A percentile compares a stretch with the other conserved stretches of the same genome.
Conservation (phyloP, 192 early-diverging fungal genomes). For the Thamnidium elegans region DNA sequence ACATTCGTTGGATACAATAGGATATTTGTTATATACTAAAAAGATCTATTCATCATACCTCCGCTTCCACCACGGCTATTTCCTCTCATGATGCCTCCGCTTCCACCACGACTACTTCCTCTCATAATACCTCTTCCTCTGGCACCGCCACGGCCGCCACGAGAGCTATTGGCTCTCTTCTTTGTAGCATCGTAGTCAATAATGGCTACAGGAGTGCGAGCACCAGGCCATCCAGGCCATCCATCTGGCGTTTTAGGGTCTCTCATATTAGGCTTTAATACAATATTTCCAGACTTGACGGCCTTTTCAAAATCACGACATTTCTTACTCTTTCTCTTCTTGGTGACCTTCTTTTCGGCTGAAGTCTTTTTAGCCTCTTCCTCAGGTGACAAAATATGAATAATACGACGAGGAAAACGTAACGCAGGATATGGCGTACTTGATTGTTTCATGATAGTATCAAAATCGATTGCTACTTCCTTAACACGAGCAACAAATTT, state of each 20-base stretch:
- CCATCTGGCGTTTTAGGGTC: conserved; percentile 24
- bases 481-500: conserved; percentile 13
- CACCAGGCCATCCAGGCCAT: conserved; percentile 37
- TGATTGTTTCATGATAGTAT: conserved; percentile 31
- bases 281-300: conserved; percentile 10
- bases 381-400: conserved; percentile 10
- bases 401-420: conserved; percentile 16
- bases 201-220: conserved; percentile 20
- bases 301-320: conserved; percentile 24
- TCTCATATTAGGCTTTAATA: conserved; percentile 25
- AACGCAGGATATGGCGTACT: conserved; percentile 12
- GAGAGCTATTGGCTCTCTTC: neutral
- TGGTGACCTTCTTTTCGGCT: conserved; percentile 2
- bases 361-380: neutral
- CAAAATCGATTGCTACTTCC: conserved; percentile 8
- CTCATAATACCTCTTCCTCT: neutral
- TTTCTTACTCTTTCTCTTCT: conserved; percentile 29
- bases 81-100: neutral
- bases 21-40: too few relatives aligned
- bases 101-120: neutral
- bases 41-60: neutral
- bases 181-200: conserved; percentile 7
- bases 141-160: neutral
- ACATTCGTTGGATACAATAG: too few relatives aligned
- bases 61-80: neutral